Percentiles rank a stretch among this genome's conserved stretches.
Evolutionary conservation across 75 land plant species (phyloP).

Genomic region (Cupressus sempervirens): DNA sequence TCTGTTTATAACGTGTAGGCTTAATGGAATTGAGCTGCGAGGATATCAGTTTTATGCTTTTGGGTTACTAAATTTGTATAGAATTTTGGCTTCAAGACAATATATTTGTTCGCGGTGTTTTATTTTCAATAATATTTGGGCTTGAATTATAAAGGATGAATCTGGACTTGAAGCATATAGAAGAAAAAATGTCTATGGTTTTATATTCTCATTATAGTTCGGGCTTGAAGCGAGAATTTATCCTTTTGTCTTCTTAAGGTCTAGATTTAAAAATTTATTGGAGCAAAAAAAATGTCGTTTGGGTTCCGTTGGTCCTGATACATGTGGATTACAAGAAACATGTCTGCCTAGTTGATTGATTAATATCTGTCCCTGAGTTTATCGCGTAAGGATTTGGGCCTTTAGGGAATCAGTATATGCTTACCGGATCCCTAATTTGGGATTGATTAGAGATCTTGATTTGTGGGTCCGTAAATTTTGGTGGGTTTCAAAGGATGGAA

Average conservation of each 20-base stretch:
- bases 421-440: background rate
- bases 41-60: background rate
- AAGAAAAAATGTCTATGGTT: background rate
- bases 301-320: background rate
- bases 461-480: no score
- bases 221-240: background rate
- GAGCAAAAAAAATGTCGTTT: background rate
- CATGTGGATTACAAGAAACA: background rate
- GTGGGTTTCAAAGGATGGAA: background rate
- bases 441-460: background rate
- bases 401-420: background rate
- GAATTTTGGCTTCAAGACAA: background rate
- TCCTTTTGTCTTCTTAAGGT: background rate
- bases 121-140: background rate
- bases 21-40: background rate
- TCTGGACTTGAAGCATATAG: background rate
- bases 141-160: background rate
- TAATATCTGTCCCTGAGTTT: background rate
- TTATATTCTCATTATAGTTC: background rate
- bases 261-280: no score
- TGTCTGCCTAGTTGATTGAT: background rate
- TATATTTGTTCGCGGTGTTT: background rate
- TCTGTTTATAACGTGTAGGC: background rate
- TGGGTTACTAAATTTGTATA: background rate
- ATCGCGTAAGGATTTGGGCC: background rate